Evolutionary conservation across 345 rosid genomes (phyloP).

Genomic region (Citrus sinensis): DVS_A1.0 CM039164.1:19106001-19106500

Average conservation of each 20-base stretch:
- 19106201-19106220: constrained; percentile 18
- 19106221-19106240: constrained; percentile 29
- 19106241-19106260: constrained; percentile 6
- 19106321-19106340: background rate
- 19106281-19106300: background rate
- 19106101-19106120: background rate
- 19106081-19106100: background rate
- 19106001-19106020: background rate
- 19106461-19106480: constrained; percentile 63
- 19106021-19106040: background rate
- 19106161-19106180: constrained; percentile 20
- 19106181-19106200: constrained; percentile 10
- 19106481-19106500: constrained; percentile 49
- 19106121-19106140: constrained; percentile 4
- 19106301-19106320: background rate
- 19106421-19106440: constrained; percentile 90
- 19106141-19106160: constrained; percentile 24
- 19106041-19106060: background rate
- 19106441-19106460: constrained; percentile 74
- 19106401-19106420: constrained; percentile 71
- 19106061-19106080: background rate
- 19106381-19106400: constrained; percentile 46
- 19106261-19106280: constrained; percentile 24
- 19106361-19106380: constrained; percentile 42
- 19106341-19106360: background rate